These are phyloP conservation scores for Aspergillus baeticus DNA, from an alignment of 495 filamentous ascomycete genomes.

Conservation along the genomic window DNA sequence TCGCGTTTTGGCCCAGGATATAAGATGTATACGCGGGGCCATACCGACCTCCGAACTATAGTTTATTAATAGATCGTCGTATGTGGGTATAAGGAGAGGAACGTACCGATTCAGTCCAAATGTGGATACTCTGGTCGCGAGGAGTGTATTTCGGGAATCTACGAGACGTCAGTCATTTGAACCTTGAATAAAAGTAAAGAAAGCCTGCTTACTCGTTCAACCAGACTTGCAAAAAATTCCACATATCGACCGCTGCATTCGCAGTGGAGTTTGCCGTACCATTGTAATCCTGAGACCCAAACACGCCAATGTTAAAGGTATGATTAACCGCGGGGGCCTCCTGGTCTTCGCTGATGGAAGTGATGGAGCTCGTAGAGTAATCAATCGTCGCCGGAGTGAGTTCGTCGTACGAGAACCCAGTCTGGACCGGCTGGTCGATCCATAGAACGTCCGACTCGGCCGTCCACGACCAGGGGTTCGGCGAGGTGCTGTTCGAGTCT, in stretches of 20 bases:
- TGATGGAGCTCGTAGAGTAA: not conserved
- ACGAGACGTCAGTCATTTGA: not conserved
- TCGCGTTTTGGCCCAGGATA: slow-evolving; percentile 56
- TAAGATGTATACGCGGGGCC: slow-evolving; percentile 56
- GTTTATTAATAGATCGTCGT: not conserved
- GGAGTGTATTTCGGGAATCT: slow-evolving; percentile 43
- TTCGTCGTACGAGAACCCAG: slow-evolving; percentile 13
- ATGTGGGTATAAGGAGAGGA: not conserved
- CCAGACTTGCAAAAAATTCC: slow-evolving; percentile 50
- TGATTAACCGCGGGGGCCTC: slow-evolving; percentile 44
- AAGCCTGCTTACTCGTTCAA: slow-evolving; percentile 36
- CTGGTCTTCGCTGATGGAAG: not conserved
- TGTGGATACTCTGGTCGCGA: slow-evolving; percentile 39
- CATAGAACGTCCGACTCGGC: slow-evolving; percentile 9
- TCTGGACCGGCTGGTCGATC: slow-evolving; percentile 13
- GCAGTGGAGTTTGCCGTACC: slow-evolving; percentile 44
- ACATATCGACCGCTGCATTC: slow-evolving; percentile 43
- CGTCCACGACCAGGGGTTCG: slow-evolving; percentile 12
- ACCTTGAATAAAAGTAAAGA: not conserved
- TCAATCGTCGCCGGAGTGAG: not conserved
- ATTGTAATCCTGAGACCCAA: slow-evolving; percentile 36
- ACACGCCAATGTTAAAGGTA: slow-evolving; percentile 51
- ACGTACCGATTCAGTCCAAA: slow-evolving; percentile 29
- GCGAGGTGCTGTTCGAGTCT: slow-evolving; percentile 10
- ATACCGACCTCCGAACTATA: slow-evolving; percentile 55